Conservation (phyloP, 1,284 basidiomycete genomes). For the Schizophyllum commune region DNA sequence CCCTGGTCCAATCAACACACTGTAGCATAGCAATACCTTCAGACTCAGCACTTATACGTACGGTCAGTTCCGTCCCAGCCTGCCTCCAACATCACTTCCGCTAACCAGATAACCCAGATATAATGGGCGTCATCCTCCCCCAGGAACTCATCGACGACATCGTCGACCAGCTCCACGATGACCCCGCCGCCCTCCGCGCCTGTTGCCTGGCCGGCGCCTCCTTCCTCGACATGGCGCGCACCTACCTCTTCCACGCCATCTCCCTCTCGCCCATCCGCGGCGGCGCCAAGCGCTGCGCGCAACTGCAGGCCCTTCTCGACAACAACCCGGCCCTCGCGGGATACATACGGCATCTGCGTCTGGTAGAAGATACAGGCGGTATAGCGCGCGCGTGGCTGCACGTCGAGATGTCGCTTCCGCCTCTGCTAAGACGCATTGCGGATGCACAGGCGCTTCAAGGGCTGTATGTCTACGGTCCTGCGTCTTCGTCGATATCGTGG, state of each 20-base stretch:
- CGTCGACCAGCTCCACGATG: slow-evolving; percentile 17
- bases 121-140: slow-evolving; percentile 11
- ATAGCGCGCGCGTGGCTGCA: neutral
- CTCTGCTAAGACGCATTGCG: neutral
- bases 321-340: neutral
- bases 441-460: neutral
- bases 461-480: neutral
- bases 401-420: neutral
- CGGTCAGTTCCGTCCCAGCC: too few species aligned
- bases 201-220: slow-evolving; percentile 17
- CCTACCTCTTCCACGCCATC: neutral
- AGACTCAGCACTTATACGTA: neutral
- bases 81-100: too few species aligned
- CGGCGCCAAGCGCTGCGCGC: neutral
- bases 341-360: neutral
- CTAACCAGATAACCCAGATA: too few species aligned
- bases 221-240: neutral
- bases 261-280: neutral
- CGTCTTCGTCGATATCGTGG: neutral
- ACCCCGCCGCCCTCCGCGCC: slow-evolving; percentile 15
- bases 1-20: too few species aligned
- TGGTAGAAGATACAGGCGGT: neutral
- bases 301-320: neutral
- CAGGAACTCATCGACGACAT: slow-evolving; percentile 22
- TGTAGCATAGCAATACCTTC: too few species aligned